Evolutionary conservation across 768 basidiomycete genomes (phyloP), one percentile per base, ranked within the genome.

Genomic region (Naganishia vaughanmartiniae): DNA sequence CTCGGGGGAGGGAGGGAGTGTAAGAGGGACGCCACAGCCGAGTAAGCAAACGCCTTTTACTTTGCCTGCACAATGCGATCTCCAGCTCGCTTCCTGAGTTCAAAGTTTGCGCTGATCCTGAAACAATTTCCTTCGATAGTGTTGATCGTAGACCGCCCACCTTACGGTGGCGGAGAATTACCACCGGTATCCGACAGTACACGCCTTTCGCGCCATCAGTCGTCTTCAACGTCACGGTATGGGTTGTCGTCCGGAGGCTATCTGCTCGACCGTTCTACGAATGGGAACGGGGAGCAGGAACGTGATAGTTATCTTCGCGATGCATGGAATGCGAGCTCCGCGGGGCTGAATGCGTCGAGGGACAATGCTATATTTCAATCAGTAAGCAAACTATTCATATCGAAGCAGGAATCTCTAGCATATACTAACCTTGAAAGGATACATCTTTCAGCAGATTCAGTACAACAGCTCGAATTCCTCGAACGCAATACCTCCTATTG

Each of bases 261-360:
- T 24, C 2, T 51, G n/a, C 48, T 26, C 7, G 48, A 51, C 24
- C 24, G n/a, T 4, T 51, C 24, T 12, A 51, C 48, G 1, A 51
- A 24, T 51, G 19, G 34, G 21, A 21, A 24, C 39, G n/a, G 34
- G 19, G 15, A 15, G 7, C 57, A 33, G 19, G 57, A 39, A 21
- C 57, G 33, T 11, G 57, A 58, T 24, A 58, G 57, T 34, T 58
- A 58, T 58, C 34, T 58, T 24, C 31, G 57, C 14, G 57, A 58
- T 4, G 57, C 34, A 17, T 58, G 57, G 57, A 33, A 58, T 39
- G 31, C 57, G 5, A 31, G 57, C 31, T 24, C 57, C 9, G 7
- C 48, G 4, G 6, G 21, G 19, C 21, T n/a, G n/a, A 12, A 51
- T 51, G 48, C 10, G 42, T 42, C 48, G 21, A 51, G 21, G 12